These are phyloP conservation scores for Cadophora malorum DNA, from an alignment of 2,329 filamentous ascomycete genomes.

Conservation along the genomic window DNA sequence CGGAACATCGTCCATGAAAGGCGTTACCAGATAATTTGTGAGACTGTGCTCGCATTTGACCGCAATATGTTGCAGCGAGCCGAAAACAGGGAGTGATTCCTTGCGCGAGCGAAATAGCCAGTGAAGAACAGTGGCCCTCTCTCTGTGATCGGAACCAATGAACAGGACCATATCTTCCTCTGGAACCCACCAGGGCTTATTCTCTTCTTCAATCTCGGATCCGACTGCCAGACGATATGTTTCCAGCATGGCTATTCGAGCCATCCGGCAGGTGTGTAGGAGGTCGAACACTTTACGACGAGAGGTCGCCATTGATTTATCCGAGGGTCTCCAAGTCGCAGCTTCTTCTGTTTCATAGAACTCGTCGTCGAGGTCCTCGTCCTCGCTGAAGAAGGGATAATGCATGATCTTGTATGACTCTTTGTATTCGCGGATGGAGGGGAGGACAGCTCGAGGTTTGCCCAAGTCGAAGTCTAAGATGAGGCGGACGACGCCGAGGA, in stretches of 20 bases:
- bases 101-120: neutral
- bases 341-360: neutral
- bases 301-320: neutral
- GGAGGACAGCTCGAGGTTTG: slow-evolving; percentile 22
- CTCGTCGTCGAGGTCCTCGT: neutral
- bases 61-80: neutral
- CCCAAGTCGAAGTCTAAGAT: slow-evolving; percentile 21
- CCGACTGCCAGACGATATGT: slow-evolving; percentile 9
- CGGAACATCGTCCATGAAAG: neutral
- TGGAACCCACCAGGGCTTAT: slow-evolving; percentile 16
- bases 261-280: slow-evolving; percentile 6
- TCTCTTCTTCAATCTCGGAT: slow-evolving; percentile 8
- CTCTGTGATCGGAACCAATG: neutral
- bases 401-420: neutral
- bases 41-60: neutral
- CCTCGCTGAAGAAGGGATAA: too few species aligned
- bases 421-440: slow-evolving; percentile 17
- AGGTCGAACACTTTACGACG: slow-evolving; percentile 1
- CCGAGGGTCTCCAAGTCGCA: neutral
- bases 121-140: neutral
- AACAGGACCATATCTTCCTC: slow-evolving; percentile 14
- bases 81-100: neutral
- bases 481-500: slow-evolving; percentile 12
- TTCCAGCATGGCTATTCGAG: neutral
- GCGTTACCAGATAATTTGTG: neutral